phyloP scores from a whole-genome alignment of 257 asterid genomes.

The Ligustrum vulgare region DNA sequence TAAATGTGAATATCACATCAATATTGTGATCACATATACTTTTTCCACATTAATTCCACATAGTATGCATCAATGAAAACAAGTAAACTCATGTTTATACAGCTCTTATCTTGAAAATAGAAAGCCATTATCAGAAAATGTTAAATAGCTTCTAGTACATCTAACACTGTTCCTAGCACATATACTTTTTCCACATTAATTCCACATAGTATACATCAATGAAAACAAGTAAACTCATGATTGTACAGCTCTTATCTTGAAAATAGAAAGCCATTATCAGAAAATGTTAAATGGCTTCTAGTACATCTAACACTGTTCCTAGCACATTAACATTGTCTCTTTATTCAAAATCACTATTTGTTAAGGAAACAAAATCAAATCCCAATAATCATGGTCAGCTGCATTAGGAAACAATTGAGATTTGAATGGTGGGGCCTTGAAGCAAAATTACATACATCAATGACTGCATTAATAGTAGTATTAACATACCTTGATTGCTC shows the following conservation, averaged over 20 bases:
- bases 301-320: constrained; percentile 15
- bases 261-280: not conserved
- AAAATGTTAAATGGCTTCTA: constrained; percentile 12
- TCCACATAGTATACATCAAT: not conserved
- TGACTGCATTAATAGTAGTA: no score
- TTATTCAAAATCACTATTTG: constrained; percentile 13
- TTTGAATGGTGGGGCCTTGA: no score
- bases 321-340: not conserved
- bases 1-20: constrained; percentile 7
- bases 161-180: constrained; percentile 10
- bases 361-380: no score
- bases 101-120: constrained; percentile 7
- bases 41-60: constrained; percentile 20
- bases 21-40: constrained; percentile 7
- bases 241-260: constrained; percentile 18
- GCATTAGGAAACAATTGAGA: no score
- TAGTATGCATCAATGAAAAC: not conserved
- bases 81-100: constrained; percentile 15
- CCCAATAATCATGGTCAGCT: no score
- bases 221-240: not conserved
- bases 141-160: constrained; percentile 14
- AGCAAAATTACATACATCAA: no score
- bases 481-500: no score
- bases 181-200: constrained; percentile 19
- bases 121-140: constrained; percentile 1